Conservation (phyloP, 495 filamentous ascomycete species). For the Lichina pygmaea region DNA sequence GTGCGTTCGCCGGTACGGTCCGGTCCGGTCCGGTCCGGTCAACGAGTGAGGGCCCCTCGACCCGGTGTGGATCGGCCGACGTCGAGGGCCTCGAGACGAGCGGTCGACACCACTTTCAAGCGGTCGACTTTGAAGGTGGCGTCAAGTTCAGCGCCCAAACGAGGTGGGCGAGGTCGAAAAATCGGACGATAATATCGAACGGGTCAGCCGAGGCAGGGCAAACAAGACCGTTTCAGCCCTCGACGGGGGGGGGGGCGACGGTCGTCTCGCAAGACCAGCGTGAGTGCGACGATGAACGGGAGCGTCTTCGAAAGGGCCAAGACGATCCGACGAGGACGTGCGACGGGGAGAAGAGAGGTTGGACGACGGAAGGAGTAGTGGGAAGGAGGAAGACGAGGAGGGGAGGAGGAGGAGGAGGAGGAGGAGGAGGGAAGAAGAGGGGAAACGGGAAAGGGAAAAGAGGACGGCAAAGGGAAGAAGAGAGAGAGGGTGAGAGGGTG, state of each 20-base stretch:
- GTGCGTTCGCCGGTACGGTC: background rate
- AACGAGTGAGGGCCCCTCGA: too few species aligned
- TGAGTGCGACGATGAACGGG: background rate
- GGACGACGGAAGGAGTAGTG: background rate
- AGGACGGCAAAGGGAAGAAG: too few species aligned
- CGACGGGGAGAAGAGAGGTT: background rate
- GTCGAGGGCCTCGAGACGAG: too few species aligned
- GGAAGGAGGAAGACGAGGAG: conserved; percentile 5
- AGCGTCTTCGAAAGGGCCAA: background rate
- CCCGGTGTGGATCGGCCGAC: too few species aligned
- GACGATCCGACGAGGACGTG: background rate
- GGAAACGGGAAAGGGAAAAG: too few species aligned
- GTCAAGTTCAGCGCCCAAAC: background rate
- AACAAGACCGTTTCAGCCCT: background rate
- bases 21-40: too few species aligned
- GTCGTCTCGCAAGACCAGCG: background rate
- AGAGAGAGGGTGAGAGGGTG: background rate
- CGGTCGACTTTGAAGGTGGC: background rate
- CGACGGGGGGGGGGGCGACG: background rate
- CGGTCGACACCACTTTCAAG: background rate
- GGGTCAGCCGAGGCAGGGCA: background rate
- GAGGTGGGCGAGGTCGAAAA: background rate
- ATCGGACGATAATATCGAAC: background rate
- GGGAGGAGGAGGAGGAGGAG: conserved; percentile 1
- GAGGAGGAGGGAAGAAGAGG: background rate